Base-by-base conservation (phyloP, 768 basidiomycete species). In the Tylopilus balloui region DNA sequence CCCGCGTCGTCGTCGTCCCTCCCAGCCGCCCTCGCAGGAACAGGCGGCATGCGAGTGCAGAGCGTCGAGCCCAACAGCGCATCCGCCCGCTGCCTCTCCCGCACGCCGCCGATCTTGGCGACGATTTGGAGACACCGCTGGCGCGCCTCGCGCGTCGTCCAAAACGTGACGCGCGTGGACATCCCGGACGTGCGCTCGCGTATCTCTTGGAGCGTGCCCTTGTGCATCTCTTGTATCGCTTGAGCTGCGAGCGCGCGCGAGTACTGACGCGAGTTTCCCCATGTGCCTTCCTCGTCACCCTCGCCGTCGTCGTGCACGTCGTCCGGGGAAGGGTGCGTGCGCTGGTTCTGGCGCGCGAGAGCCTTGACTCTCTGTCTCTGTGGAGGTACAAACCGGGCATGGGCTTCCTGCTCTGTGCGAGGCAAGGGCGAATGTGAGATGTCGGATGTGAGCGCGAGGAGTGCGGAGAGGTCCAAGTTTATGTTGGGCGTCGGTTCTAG, bases 391-490 rank as follows among this genome's bases (percentile, higher is more conserved):
- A 90, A 94, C 4, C 86, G 76, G 12, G 65, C 61, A 17, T 80
- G 73, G 0, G 88, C 82, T 28, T 83, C 84, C 13, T 78, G 76
- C 0, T 75, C 55, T 0, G 75, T 72, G 1, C 51, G 35, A 0
- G 91, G 92, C 0, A 91, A 71, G 1, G 76, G 72, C 0, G 83
- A 73, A 64, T 93, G 91, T 0, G 87, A 85, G 44, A 90, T 80
- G 53, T 91, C 89, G 11, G 88, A 90, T 36, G 88, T 77, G 24
- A 93, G 75, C 0, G 92, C 91, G 46, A 95, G 86, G 39, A 95
- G 77, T 1, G 87, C 76, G 1, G 89, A 92, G 11, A 95, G 73
- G 61, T 95, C 92, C 28, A 93, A 76, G 55, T 92, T 88, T 66
- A 95, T 74, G 41, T 75, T 69, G 6, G 58, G 57, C 0, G 86